Evolutionary conservation across 75 land plant species (phyloP).

Genomic region (Sequoiadendron giganteum): DNA sequence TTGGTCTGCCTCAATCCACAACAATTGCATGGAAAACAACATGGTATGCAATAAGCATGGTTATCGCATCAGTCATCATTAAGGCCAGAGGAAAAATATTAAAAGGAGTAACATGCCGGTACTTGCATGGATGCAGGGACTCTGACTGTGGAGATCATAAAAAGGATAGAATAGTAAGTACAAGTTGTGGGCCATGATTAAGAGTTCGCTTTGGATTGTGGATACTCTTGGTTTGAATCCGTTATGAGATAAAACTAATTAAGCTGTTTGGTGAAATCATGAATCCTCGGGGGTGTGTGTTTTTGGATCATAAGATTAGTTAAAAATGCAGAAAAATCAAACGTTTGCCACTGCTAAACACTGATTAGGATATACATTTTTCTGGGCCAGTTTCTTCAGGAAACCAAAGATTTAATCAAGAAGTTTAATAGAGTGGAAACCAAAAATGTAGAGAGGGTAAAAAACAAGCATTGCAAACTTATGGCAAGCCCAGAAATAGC

Average conservation of each 20-base stretch:
- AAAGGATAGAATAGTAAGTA: neutral
- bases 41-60: neutral
- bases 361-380: neutral
- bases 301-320: neutral
- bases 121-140: neutral
- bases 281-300: neutral
- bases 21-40: neutral
- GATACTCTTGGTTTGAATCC: neutral
- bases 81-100: neutral
- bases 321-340: neutral
- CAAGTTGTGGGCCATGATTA: neutral
- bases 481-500: neutral
- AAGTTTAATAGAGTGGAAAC: neutral
- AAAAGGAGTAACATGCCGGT: neutral
- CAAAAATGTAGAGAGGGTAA: neutral
- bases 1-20: neutral
- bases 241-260: neutral
- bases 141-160: neutral
- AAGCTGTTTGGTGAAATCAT: neutral
- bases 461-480: neutral
- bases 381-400: neutral
- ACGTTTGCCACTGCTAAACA: neutral
- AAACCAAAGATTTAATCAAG: neutral
- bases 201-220: neutral
- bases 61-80: neutral